These are phyloP conservation scores for Coemansia asiatica DNA, from an alignment of 192 early-diverging fungal species.

Conservation along the genomic window DNA sequence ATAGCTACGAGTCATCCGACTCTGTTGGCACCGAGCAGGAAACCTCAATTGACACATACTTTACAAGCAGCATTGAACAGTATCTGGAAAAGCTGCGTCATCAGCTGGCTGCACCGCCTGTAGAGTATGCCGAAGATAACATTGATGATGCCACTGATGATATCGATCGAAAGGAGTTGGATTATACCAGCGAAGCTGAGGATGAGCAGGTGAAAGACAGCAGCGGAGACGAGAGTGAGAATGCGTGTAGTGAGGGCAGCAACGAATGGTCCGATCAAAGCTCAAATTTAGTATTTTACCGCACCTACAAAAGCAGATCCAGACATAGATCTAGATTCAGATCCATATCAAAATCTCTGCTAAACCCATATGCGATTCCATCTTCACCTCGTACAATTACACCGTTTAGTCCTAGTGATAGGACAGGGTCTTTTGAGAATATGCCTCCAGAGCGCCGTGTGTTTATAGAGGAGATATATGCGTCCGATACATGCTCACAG, in stretches of 20 bases:
- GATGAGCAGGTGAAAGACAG: neutral
- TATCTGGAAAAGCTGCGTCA: constrained; percentile 48
- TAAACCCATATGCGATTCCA: constrained; percentile 9
- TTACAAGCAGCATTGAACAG: constrained; percentile 43
- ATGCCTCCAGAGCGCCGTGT: neutral
- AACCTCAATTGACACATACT: constrained; percentile 26
- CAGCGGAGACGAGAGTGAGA: neutral
- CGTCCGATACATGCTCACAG: constrained; percentile 13
- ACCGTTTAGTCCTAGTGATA: neutral
- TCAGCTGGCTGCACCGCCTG: constrained; percentile 14
- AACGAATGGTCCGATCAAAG: neutral
- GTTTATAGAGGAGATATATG: neutral
- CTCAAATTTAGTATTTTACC: neutral
- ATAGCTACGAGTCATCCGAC: constrained; percentile 36
- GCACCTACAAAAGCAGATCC: neutral
- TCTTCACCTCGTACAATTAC: constrained; percentile 45
- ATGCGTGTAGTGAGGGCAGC: neutral
- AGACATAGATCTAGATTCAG: too few relatives aligned
- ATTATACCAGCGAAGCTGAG: neutral
- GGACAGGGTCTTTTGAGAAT: neutral
- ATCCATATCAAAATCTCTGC: too few relatives aligned
- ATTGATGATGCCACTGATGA: neutral
- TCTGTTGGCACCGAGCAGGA: constrained; percentile 26
- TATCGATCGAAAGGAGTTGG: neutral
- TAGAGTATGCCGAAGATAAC: neutral